Evolutionary conservation across 352 stramenopile species (phyloP).

Genomic region (Peronospora farinosa): DNA sequence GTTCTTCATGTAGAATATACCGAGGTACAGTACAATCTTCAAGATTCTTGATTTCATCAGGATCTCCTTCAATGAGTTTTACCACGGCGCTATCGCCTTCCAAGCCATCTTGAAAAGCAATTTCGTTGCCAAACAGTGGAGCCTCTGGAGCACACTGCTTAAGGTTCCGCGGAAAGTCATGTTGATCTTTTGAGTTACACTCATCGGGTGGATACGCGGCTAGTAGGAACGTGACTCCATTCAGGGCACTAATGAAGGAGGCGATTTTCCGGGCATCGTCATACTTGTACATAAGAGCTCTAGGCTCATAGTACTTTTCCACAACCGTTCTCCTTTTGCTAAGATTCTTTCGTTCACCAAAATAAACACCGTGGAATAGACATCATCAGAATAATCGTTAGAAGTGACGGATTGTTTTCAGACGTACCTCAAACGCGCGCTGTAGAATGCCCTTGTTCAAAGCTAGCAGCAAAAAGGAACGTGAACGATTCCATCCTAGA

Average conservation of each 20-base stretch:
- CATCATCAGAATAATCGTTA: background rate
- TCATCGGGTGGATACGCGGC: conserved; percentile 25
- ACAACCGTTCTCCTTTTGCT: conserved; percentile 54
- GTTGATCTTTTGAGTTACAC: conserved; percentile 8
- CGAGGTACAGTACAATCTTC: conserved; percentile 47
- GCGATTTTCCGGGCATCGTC: conserved; percentile 41
- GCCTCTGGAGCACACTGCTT: conserved; percentile 47
- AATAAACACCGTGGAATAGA: background rate
- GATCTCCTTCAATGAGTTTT: conserved; percentile 26
- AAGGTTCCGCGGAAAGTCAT: conserved; percentile 41
- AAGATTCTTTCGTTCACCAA: conserved; percentile 39
- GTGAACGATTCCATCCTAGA: conserved; percentile 63
- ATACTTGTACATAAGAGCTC: conserved; percentile 65
- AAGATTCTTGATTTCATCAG: conserved; percentile 46
- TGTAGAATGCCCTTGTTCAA: conserved; percentile 75
- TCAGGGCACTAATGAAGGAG: conserved; percentile 60
- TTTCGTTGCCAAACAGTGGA: conserved; percentile 26
- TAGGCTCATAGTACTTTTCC: conserved; percentile 56
- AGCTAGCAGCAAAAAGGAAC: conserved; percentile 55
- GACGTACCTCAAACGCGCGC: conserved; percentile 54
- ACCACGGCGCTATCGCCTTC: conserved; percentile 29
- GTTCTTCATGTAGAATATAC: conserved; percentile 34
- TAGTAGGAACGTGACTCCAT: conserved; percentile 62
- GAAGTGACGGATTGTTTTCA: too few relatives aligned
- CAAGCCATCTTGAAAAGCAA: conserved; percentile 10